phyloP scores from a whole-genome alignment of 129 eudicot species.

The Oenanthe sinensis region DNA sequence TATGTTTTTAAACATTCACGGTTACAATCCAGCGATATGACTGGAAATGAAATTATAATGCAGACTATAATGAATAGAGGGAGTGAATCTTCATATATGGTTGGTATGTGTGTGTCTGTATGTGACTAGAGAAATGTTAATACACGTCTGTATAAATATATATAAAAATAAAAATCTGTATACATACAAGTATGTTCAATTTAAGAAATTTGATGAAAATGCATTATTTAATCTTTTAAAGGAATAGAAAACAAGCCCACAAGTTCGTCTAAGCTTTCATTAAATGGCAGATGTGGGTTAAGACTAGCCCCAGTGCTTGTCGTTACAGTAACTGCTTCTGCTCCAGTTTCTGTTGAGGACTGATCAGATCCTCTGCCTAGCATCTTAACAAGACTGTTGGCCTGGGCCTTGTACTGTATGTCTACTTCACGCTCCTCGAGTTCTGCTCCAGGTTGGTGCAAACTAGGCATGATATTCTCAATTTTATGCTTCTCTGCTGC shows the following conservation, averaged over 20 bases:
- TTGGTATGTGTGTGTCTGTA: too few species aligned
- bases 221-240: not conserved
- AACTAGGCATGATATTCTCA: slow-evolving; percentile 33
- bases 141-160: too few species aligned
- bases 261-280: slow-evolving; percentile 67
- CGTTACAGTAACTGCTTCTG: slow-evolving; percentile 11
- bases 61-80: too few species aligned
- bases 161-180: too few species aligned
- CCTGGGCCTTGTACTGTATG: slow-evolving; percentile 19
- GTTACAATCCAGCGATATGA: too few species aligned
- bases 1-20: too few species aligned
- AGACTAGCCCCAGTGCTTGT: slow-evolving; percentile 16
- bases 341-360: slow-evolving; percentile 18
- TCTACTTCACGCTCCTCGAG: slow-evolving; percentile 42
- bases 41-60: too few species aligned
- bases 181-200: not conserved
- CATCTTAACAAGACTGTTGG: slow-evolving; percentile 9
- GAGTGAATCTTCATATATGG: too few species aligned
- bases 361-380: slow-evolving; percentile 16
- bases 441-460: slow-evolving; percentile 21
- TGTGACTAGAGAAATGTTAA: too few species aligned
- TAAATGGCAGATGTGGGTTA: slow-evolving; percentile 22
- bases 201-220: not conserved
- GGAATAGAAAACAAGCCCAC: slow-evolving; percentile 44
- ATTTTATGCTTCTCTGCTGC: slow-evolving; percentile 42